Evolutionary conservation across 129 eudicot genomes (phyloP), one percentile per base, ranked within the genome.

Genomic region (Daucus carota): DNA sequence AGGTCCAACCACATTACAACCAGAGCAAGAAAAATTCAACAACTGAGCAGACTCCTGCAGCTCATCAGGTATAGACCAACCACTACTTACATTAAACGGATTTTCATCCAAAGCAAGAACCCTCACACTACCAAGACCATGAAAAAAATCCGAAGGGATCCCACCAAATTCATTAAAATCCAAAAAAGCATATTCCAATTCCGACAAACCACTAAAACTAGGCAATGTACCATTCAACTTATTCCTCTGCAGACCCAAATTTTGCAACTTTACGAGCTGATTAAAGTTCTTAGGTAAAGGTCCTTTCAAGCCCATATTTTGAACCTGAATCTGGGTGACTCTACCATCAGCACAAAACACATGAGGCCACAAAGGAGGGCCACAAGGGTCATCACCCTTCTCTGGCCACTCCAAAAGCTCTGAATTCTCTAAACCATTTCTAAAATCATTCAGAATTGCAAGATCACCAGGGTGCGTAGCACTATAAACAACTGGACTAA

Each of bases 1-100:
- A 36, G 83, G 79, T n/a, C 96, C 96, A 31, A 73, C 88, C 18
- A 90, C 45, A 83, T 90, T 90, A 66, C 92, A 90, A 38, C 73
- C 74, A 62, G 78, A 78, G 52, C 89, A 84, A n/a, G 92, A 78
- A 70, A 90, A 87, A 76, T 86, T 90, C 69, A 80, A 76, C 77
- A 90, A 77, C 54, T 82, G 84, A 73, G 73, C 57, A 0, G 80
- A 82, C 15, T 82, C 84, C 24, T 80, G 75, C 28, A 79, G 28
- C 75, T 73, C 86, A 57, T 42, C 36, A 31, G 89, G 84, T 45
- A 85, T 76, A 36, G 84, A 73, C 89, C 89, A 85, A 6, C 86
- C 86, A 5, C 74, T 22, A 42, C 65, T 79, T 14, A 26, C 72
- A 63, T 85, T 85, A 79, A 85, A 76, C 5, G 89, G 84, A 41